phyloP scores from a whole-genome alignment of 164 flowering plant species.

The Tetracentron sinense region DNA sequence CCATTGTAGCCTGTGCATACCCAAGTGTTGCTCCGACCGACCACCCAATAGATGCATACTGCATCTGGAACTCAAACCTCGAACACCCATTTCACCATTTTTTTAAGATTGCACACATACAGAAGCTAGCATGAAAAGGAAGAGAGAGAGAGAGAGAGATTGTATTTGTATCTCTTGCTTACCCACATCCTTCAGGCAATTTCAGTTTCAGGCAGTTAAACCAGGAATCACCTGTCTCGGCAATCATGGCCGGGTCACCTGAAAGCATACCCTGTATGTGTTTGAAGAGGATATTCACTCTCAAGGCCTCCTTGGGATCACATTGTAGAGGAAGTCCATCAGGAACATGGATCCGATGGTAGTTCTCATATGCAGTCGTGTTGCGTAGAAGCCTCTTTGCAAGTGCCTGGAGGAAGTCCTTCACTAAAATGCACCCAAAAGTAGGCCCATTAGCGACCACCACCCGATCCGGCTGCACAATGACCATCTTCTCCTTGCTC shows the following conservation, averaged over 20 bases:
- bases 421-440: conserved; percentile 39
- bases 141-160: no score
- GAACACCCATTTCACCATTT: conserved; percentile 16
- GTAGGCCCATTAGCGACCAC: conserved; percentile 32
- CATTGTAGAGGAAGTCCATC: conserved; percentile 21
- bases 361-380: conserved; percentile 24
- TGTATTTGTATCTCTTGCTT: conserved; percentile 2
- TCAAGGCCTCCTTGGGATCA: conserved; percentile 20
- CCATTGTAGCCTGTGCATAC: conserved; percentile 36
- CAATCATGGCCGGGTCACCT: conserved; percentile 39
- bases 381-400: conserved; percentile 29
- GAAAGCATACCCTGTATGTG: conserved; percentile 47
- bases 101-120: neutral
- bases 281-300: conserved; percentile 34
- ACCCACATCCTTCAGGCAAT: conserved; percentile 48
- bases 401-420: conserved; percentile 29
- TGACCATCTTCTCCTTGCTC: conserved; percentile 37
- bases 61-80: conserved; percentile 53
- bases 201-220: conserved; percentile 48
- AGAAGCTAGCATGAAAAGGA: no score
- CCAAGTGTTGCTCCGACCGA: conserved; percentile 49
- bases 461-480: conserved; percentile 40
- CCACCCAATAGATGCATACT: conserved; percentile 51
- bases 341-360: conserved; percentile 22
- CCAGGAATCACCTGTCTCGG: conserved; percentile 56